Conservation (phyloP, 2,329 filamentous ascomycete genomes). For the Diplocarpon mali region DNA sequence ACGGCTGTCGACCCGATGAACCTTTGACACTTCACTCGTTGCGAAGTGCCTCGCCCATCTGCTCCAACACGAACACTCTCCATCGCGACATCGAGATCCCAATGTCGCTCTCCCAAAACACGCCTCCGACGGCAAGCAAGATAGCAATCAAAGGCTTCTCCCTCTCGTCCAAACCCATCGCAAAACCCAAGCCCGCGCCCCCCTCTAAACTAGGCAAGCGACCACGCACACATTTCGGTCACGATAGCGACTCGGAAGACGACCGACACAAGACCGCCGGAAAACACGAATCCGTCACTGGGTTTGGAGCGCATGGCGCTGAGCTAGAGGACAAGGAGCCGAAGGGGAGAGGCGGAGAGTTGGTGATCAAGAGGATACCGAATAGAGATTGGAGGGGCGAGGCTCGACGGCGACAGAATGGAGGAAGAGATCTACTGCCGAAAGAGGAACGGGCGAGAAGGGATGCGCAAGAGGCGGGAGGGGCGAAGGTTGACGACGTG, state of each 20-base stretch:
- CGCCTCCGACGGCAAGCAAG: conserved; percentile 20
- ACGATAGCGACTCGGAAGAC: conserved; percentile 50
- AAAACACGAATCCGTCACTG: conserved; percentile 38
- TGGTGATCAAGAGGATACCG: conserved; percentile 45
- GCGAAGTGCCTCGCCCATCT: not conserved
- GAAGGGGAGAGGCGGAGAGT: conserved; percentile 20
- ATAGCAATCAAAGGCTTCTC: conserved; percentile 31
- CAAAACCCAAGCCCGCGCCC: conserved; percentile 17
- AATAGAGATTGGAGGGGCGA: conserved; percentile 56
- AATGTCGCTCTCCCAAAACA: conserved; percentile 22
- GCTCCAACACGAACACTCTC: not conserved
- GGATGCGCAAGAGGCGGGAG: conserved; percentile 9
- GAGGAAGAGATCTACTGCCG: conserved; percentile 45
- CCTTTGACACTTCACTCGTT: not conserved
- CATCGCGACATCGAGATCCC: not conserved
- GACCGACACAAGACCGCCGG: conserved; percentile 16
- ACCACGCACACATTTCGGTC: conserved; percentile 33
- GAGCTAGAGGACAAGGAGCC: conserved; percentile 22
- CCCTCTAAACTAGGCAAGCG: conserved; percentile 31
- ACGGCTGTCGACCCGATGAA: not conserved
- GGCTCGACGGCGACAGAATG: conserved; percentile 29
- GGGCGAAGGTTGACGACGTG: conserved; percentile 26
- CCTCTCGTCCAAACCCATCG: conserved; percentile 27
- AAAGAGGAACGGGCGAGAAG: conserved; percentile 31
- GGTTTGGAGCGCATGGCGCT: conserved; percentile 39